A percentile compares a stretch with the other conserved stretches of the same genome.
Evolutionary conservation across 441 rosid species (phyloP).

Genomic region (Geranium incanum): DNA sequence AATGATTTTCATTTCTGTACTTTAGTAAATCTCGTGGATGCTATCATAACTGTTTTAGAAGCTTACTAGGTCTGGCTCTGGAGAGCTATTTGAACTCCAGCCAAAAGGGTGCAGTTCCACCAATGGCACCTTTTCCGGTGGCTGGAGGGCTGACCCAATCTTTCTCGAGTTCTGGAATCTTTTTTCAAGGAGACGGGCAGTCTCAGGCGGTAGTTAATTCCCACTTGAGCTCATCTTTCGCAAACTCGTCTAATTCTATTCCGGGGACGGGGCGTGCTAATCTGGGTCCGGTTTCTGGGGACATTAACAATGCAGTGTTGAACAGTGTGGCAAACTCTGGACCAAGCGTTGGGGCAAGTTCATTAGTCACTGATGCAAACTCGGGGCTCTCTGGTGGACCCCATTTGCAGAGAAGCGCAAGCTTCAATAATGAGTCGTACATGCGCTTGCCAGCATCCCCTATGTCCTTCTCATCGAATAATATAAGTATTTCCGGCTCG

Average conservation of each 20-base stretch:
- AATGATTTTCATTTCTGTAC: constrained; percentile 21
- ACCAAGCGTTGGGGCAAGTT: constrained; percentile 92
- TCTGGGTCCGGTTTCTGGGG: constrained; percentile 72
- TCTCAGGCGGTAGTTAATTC: constrained; percentile 79
- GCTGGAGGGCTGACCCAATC: constrained; percentile 80
- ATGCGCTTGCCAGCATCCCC: constrained; percentile 96
- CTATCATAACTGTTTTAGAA: not conserved
- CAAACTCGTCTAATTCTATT: constrained; percentile 64
- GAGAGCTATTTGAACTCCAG: constrained; percentile 62
- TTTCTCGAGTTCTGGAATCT: constrained; percentile 88
- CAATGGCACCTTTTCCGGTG: constrained; percentile 69
- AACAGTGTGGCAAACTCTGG: constrained; percentile 85
- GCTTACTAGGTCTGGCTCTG: constrained; percentile 53
- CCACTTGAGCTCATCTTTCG: constrained; percentile 74
- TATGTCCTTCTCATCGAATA: constrained; percentile 89
- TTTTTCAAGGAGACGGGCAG: constrained; percentile 94
- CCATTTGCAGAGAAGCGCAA: constrained; percentile 89
- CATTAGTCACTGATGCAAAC: constrained; percentile 93
- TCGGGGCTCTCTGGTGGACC: constrained; percentile 87
- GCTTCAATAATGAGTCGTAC: constrained; percentile 85
- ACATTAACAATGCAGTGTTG: constrained; percentile 67
- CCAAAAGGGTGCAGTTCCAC: constrained; percentile 52
- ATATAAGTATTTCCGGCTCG: constrained; percentile 78
- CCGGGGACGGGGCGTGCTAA: constrained; percentile 64
- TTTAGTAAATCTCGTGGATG: constrained; percentile 21